Percentiles rank a stretch among this genome's conserved stretches.
phyloP scores from a whole-genome alignment of 2,329 filamentous ascomycete species.

The Knufia fluminis region DNA sequence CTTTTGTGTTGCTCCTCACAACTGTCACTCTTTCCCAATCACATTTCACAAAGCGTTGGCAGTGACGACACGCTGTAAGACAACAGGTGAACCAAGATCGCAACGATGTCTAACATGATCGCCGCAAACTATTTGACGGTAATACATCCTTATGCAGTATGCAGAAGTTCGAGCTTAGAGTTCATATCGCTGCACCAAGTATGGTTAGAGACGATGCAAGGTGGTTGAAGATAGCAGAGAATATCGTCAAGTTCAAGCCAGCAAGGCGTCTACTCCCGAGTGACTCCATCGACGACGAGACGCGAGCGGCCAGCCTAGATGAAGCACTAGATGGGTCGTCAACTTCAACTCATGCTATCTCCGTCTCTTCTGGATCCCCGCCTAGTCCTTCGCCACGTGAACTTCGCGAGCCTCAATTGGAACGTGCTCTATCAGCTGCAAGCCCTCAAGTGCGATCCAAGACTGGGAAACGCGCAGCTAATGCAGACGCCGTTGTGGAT shows the following conservation, averaged over 20 bases:
- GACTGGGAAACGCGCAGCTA: not conserved
- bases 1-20: not conserved
- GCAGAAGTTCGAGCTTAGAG: slow-evolving; percentile 7
- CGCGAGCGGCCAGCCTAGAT: not conserved
- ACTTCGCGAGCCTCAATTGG: not conserved
- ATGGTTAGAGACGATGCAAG: slow-evolving; percentile 7
- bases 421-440: not conserved
- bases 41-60: not conserved
- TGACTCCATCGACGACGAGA: not conserved
- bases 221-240: not conserved
- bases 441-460: not conserved
- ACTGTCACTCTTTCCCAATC: not conserved
- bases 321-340: not conserved
- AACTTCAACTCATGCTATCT: not conserved
- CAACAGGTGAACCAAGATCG: not conserved
- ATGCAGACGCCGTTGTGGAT: not conserved
- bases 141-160: not conserved
- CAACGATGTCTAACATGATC: not conserved
- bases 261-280: not conserved
- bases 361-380: not conserved
- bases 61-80: not conserved
- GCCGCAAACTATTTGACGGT: not conserved
- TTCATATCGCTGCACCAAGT: slow-evolving; percentile 7
- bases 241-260: not conserved
- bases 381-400: not conserved